Conservation (phyloP, 2,329 filamentous ascomycete species). For the Neobulgaria alba region DNA sequence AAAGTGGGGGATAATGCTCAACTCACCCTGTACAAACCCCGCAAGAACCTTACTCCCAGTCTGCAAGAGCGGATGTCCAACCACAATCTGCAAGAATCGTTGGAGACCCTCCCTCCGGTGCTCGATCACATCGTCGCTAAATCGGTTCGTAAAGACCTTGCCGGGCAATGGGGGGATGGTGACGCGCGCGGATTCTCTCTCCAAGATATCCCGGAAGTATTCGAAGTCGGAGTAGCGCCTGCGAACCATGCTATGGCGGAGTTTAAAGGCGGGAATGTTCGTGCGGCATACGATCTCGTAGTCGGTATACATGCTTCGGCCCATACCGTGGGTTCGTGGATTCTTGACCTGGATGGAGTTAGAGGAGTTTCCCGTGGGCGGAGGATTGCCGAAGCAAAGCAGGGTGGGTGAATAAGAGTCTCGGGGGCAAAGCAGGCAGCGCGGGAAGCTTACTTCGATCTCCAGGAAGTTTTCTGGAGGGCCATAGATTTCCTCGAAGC, state of each 20-base stretch:
- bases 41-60: slow-evolving; percentile 95
- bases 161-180: slow-evolving; percentile 93
- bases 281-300: slow-evolving; percentile 97
- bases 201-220: slow-evolving; percentile 95
- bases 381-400: slow-evolving; percentile 5
- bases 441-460: slow-evolving; percentile 63
- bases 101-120: slow-evolving; percentile 84
- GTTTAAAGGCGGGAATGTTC: slow-evolving; percentile 98
- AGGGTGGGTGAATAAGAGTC: background rate
- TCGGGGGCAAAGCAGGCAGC: background rate
- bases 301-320: slow-evolving; percentile 94
- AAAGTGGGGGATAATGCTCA: no score
- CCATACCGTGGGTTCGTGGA: slow-evolving; percentile 88
- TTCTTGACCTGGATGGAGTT: slow-evolving; percentile 63
- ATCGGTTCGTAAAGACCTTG: slow-evolving; percentile 96
- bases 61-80: slow-evolving; percentile 91
- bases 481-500: slow-evolving; percentile 97
- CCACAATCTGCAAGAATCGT: slow-evolving; percentile 94
- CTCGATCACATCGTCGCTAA: slow-evolving; percentile 97
- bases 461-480: slow-evolving; percentile 98
- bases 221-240: slow-evolving; percentile 97
- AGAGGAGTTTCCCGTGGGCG: slow-evolving; percentile 1
- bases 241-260: slow-evolving; percentile 78
- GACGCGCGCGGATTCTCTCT: slow-evolving; percentile 87
- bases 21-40: slow-evolving; percentile 87